A percentile compares a stretch with the other conserved stretches of the same genome.
phyloP scores from a whole-genome alignment of 208 protist genomes.

The Novymonas esmeraldas region DNA sequence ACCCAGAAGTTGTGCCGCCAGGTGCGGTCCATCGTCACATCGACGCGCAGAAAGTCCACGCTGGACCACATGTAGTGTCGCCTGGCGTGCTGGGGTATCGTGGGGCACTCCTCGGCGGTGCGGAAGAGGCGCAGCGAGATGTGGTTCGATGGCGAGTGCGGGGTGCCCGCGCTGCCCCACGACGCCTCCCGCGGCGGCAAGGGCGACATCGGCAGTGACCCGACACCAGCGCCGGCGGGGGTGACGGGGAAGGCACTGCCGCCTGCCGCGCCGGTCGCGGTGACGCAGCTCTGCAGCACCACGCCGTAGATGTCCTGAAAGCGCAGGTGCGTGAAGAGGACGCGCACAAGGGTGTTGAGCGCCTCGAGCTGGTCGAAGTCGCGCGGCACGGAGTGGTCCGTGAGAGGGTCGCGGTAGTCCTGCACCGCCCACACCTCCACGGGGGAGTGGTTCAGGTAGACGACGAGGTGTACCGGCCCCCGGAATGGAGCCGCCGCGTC shows the following conservation, averaged over 20 bases:
- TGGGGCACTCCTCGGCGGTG: slow-evolving; percentile 21
- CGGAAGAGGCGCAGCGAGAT: slow-evolving; percentile 28
- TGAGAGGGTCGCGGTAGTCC: slow-evolving; percentile 47
- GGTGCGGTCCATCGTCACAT: slow-evolving; percentile 32
- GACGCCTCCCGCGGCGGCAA: slow-evolving; percentile 5
- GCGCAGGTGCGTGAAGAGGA: slow-evolving; percentile 48
- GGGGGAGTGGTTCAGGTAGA: slow-evolving; percentile 35
- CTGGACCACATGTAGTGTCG: slow-evolving; percentile 32
- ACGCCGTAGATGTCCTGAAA: slow-evolving; percentile 41
- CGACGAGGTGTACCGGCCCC: slow-evolving; percentile 42
- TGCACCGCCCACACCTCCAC: slow-evolving; percentile 54
- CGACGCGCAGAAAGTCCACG: slow-evolving; percentile 41
- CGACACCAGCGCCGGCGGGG: not conserved
- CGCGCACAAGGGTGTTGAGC: slow-evolving; percentile 45
- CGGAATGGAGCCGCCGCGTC: slow-evolving; percentile 14
- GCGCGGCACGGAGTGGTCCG: slow-evolving; percentile 40
- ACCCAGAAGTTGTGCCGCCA: slow-evolving; percentile 27
- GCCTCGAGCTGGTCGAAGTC: slow-evolving; percentile 42
- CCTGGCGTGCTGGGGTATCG: slow-evolving; percentile 12
- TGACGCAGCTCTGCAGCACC: slow-evolving; percentile 37
- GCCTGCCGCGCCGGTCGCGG: slow-evolving; percentile 13
- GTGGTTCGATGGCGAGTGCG: slow-evolving; percentile 20
- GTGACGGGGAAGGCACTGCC: slow-evolving; percentile 2
- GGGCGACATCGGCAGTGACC: slow-evolving; percentile 14
- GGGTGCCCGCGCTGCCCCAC: slow-evolving; percentile 9